Conservation (phyloP, 352 stramenopile species). For the Globisporangium camurandrum region DNA sequence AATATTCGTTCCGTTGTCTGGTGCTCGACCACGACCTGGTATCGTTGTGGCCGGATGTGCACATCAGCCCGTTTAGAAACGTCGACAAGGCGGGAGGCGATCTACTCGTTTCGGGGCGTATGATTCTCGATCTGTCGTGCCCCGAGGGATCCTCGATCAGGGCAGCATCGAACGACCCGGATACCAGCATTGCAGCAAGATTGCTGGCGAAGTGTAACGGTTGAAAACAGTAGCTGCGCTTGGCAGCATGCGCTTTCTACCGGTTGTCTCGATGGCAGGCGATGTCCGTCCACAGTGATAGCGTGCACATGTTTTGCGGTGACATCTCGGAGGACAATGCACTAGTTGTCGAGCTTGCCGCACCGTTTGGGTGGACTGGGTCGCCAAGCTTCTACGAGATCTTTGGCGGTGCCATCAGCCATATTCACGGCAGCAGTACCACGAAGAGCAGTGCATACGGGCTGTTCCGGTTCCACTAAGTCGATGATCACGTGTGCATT, state of each 20-base stretch:
- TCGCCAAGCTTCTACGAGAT: conserved; percentile 12
- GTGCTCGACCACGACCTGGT: conserved; percentile 17
- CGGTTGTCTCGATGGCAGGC: conserved; percentile 4
- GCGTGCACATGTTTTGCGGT: conserved; percentile 9
- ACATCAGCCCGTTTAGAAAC: conserved; percentile 1
- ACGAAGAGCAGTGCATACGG: neutral
- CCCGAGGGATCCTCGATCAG: conserved; percentile 10
- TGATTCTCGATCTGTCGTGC: conserved; percentile 14
- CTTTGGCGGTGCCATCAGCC: conserved; percentile 7
- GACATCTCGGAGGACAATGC: conserved; percentile 13
- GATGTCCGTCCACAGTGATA: conserved; percentile 15
- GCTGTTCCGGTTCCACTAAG: conserved; percentile 15
- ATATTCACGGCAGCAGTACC: conserved; percentile 4
- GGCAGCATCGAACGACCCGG: conserved; percentile 12
- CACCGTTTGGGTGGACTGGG: conserved; percentile 11
- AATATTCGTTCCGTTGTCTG: conserved; percentile 10
- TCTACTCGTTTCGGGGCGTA: neutral
- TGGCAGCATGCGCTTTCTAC: neutral
- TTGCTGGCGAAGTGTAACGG: conserved; percentile 6
- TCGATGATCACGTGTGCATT: conserved; percentile 13
- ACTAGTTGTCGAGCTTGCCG: conserved; percentile 14
- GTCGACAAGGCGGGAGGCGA: neutral
- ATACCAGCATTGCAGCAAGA: conserved; percentile 12
- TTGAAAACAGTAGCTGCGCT: conserved; percentile 2
- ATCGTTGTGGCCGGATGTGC: conserved; percentile 4